Evolutionary conservation across 2,329 filamentous ascomycete genomes (phyloP), one percentile per base, ranked within the genome.

Genomic region (Trichoderma harzianum): DNA sequence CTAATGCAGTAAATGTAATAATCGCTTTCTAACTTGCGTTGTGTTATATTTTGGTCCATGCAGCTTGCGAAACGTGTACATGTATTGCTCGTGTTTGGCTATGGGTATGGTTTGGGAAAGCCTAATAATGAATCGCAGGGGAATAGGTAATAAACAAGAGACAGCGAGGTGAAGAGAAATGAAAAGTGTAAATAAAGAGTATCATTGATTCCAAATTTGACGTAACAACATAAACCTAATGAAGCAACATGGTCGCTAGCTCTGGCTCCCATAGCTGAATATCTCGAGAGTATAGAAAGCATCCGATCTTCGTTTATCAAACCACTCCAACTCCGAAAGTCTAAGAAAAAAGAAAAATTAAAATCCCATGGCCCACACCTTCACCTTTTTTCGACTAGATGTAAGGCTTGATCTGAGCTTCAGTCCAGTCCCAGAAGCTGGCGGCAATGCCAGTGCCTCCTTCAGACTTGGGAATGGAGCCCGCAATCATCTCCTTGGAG

Each of bases 371-470:
- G 10, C 12, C 12, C 8, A 32, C 30, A 34, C 7, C 21, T 7
- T 4, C 32, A 16, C 14, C 4, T 2, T 28, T 28, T 8, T 51
- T 21, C 2, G 26, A 66, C 7, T 8, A 28, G 34, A 69, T 2
- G 51, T 72, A 69, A 39, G 36, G 63, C 30, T 68, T 62, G 28
- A 72, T 24, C 30, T 72, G 70, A 18, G 53, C 57, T 3, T 72
- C 70, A 7, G 47, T 72, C 70, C 70, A 72, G 18, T 69, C 64
- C 70, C 70, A 72, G 24, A 68, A 72, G 28, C 55, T 51, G 8
- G 36, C 24, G 6, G 63, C 70, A 21, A 62, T 68, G 3, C 64
- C 70, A 11, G 34, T 63, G 26, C 70, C 70, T 18, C 70, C 70
- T 28, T 69, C 30, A 24, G 53, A 51, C n/a, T 62, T 55, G 7